phyloP scores from a whole-genome alignment of 345 rosid species.

The Camelina neglecta region DNA sequence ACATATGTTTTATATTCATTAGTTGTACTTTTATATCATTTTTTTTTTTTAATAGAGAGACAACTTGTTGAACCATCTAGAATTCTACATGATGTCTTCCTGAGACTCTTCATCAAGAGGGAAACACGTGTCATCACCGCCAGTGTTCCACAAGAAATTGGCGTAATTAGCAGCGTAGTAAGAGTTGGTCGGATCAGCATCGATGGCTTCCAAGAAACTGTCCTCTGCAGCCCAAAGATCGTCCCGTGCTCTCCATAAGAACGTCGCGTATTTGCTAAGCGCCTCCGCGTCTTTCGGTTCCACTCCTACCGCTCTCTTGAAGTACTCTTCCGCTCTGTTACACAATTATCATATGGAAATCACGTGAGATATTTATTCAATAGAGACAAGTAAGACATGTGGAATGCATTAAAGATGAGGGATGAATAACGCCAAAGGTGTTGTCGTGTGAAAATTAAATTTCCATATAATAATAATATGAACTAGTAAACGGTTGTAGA shows the following conservation, averaged over 20 bases:
- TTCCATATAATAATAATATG: slow-evolving; percentile 19
- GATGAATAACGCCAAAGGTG: background rate
- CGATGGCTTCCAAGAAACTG: slow-evolving; percentile 80
- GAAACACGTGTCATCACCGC: slow-evolving; percentile 94
- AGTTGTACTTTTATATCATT: background rate
- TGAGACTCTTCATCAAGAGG: slow-evolving; percentile 55
- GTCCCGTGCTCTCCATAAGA: slow-evolving; percentile 76
- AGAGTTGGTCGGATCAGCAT: slow-evolving; percentile 77
- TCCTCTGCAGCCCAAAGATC: slow-evolving; percentile 98
- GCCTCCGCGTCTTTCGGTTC: slow-evolving; percentile 85
- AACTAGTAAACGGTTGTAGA: background rate
- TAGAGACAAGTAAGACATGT: background rate
- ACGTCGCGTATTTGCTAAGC: slow-evolving; percentile 74
- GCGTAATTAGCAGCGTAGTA: slow-evolving; percentile 81
- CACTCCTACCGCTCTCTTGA: slow-evolving; percentile 67
- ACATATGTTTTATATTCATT: slow-evolving; percentile 17
- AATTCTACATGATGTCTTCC: slow-evolving; percentile 36
- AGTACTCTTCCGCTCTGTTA: slow-evolving; percentile 84
- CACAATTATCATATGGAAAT: slow-evolving; percentile 18
- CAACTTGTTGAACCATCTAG: background rate
- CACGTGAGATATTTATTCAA: slow-evolving; percentile 15
- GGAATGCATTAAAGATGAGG: slow-evolving; percentile 17
- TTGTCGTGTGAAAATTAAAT: slow-evolving; percentile 23
- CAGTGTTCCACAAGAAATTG: slow-evolving; percentile 92
- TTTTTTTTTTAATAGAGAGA: background rate